These are phyloP conservation scores for Gaertneriomyces semiglobifer DNA, from an alignment of 192 early-diverging fungal species.

Conservation along the genomic window DNA sequence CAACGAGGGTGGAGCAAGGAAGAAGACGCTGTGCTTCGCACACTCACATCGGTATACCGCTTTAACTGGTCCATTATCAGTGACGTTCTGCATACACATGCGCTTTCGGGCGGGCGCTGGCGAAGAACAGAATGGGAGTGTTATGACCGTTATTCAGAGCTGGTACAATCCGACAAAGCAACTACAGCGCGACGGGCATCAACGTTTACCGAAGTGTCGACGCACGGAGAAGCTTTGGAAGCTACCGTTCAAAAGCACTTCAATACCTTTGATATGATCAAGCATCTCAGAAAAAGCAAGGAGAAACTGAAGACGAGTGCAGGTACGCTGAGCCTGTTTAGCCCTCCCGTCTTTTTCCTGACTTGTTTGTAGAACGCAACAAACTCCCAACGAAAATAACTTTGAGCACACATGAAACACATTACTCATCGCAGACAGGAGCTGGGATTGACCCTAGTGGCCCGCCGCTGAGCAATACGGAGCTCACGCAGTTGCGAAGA, in stretches of 20 bases:
- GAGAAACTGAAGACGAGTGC: conserved; percentile 39
- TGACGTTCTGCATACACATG: conserved; percentile 55
- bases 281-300: conserved; percentile 56
- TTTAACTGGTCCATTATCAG: conserved; percentile 68
- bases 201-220: conserved; percentile 5
- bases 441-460: conserved; percentile 28
- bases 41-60: conserved; percentile 50
- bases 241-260: conserved; percentile 46
- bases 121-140: conserved; percentile 65
- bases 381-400: conserved; percentile 24
- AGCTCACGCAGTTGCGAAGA: conserved; percentile 16
- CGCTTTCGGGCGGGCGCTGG: conserved; percentile 45
- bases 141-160: conserved; percentile 44
- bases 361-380: conserved; percentile 12
- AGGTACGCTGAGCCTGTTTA: conserved; percentile 18
- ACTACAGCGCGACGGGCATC: background rate
- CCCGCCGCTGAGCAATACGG: conserved; percentile 24
- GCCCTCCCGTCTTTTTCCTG: background rate
- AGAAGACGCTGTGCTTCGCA: conserved; percentile 49
- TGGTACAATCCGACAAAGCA: background rate
- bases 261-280: conserved; percentile 60
- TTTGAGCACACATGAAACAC: conserved; percentile 37
- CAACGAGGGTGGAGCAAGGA: conserved; percentile 38
- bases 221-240: conserved; percentile 22
- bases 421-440: conserved; percentile 23